Evolutionary conservation across 495 filamentous ascomycete genomes (phyloP).

Genomic region (Aspergillus olivimuriae): DNA sequence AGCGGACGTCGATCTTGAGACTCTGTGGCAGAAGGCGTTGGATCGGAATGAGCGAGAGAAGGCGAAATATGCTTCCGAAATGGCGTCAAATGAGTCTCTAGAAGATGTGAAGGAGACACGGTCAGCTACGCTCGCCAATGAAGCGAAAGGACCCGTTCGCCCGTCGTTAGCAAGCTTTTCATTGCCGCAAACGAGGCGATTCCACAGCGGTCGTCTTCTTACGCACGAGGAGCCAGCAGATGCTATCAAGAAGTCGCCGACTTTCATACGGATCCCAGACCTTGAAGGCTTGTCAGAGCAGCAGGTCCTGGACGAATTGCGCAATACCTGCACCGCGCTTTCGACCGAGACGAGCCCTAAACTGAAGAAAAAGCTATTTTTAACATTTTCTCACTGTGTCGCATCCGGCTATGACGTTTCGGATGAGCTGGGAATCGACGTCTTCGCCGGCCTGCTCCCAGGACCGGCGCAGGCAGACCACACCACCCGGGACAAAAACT

Average conservation of each 20-base stretch:
- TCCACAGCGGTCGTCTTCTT: constrained; percentile 7
- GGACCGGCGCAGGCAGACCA: constrained; percentile 8
- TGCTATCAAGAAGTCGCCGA: neutral
- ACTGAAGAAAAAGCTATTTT: neutral
- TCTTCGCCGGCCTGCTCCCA: constrained; percentile 33
- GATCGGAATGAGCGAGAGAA: constrained; percentile 34
- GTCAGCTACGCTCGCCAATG: too few relatives aligned
- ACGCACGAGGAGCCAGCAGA: neutral
- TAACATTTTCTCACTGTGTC: neutral
- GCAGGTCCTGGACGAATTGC: neutral
- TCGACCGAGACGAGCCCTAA: neutral
- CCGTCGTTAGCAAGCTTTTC: constrained; percentile 7
- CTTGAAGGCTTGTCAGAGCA: neutral
- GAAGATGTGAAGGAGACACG: too few relatives aligned
- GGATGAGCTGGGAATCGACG: constrained; percentile 25
- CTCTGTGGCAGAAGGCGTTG: constrained; percentile 60
- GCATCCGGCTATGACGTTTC: constrained; percentile 22
- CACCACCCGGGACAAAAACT: neutral
- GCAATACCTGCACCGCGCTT: neutral
- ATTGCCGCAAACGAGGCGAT: constrained; percentile 11
- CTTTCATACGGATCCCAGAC: neutral
- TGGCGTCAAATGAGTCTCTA: too few relatives aligned
- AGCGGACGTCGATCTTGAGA: constrained; percentile 75
- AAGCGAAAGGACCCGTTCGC: too few relatives aligned
- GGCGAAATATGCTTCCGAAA: constrained; percentile 15